Evolutionary conservation across 306 rosid species (phyloP).

Genomic region (Betula pendula): DNA sequence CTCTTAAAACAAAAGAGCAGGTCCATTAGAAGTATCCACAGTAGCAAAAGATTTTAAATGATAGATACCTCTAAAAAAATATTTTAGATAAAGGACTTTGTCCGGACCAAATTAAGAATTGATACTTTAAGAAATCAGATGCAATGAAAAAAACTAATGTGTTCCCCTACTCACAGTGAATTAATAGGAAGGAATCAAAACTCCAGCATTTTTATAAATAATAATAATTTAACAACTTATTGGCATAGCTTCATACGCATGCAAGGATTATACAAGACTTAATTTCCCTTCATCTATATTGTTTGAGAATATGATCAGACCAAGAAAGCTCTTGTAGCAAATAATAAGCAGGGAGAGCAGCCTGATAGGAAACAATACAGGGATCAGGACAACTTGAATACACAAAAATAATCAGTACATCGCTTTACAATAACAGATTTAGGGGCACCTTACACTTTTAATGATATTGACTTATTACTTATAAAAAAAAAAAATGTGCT

Average conservation of each 20-base stretch:
- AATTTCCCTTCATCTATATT: background rate
- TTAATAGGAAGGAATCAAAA: constrained; percentile 3
- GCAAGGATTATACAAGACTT: constrained; percentile 10
- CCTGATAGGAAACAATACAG: constrained; percentile 1
- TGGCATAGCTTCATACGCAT: constrained; percentile 15
- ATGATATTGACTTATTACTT: no score
- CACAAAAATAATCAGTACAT: background rate
- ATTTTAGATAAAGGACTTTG: background rate
- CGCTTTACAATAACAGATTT: background rate
- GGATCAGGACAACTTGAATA: constrained; percentile 2
- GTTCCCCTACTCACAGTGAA: background rate
- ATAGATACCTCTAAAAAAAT: background rate
- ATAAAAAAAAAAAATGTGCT: no score
- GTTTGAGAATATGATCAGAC: constrained; percentile 11
- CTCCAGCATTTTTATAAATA: background rate
- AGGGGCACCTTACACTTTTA: no score
- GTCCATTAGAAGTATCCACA: background rate
- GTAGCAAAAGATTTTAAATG: background rate
- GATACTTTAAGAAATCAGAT: background rate
- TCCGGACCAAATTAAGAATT: background rate
- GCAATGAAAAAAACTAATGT: background rate
- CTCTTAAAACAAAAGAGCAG: background rate
- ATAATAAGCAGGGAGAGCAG: background rate
- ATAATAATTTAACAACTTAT: constrained; percentile 2
- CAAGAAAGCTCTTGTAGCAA: background rate